phyloP scores from a whole-genome alignment of 2,329 filamentous ascomycete species.

The Cercospora nicotianae region DNA sequence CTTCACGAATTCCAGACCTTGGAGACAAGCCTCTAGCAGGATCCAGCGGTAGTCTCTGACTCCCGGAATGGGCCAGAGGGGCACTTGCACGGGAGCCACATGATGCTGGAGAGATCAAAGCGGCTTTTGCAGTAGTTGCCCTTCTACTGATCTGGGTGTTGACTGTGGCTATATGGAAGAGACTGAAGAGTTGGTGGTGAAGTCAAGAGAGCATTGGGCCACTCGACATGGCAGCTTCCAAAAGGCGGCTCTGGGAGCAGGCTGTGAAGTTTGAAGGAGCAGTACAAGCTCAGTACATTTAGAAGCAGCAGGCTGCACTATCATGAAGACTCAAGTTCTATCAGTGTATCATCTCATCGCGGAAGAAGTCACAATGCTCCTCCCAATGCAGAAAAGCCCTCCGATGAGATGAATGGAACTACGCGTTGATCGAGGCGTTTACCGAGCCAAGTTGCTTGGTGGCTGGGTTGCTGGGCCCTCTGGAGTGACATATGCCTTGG shows the following conservation, averaged over 20 bases:
- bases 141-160: conserved; percentile 32
- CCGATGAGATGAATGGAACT: neutral
- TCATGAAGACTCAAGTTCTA: neutral
- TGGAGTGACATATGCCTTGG: conserved; percentile 76
- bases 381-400: neutral
- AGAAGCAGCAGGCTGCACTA: neutral
- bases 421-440: neutral
- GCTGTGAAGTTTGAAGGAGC: neutral
- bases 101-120: conserved; percentile 34
- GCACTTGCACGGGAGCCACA: conserved; percentile 30
- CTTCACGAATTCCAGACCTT: conserved; percentile 52
- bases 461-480: conserved; percentile 57
- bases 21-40: conserved; percentile 37
- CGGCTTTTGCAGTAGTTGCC: conserved; percentile 30
- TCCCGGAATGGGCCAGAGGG: conserved; percentile 21
- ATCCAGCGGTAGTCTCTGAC: conserved; percentile 31
- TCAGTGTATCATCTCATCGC: neutral
- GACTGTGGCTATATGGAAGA: conserved; percentile 28
- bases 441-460: conserved; percentile 44
- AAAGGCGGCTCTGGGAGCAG: neutral
- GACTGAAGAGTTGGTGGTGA: conserved; percentile 17
- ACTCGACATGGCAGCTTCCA: neutral
- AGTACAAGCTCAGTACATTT: neutral
- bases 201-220: neutral
- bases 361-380: neutral